Conservation (phyloP, 2,329 filamentous ascomycete genomes). For the Paraphoma sp. region DNA sequence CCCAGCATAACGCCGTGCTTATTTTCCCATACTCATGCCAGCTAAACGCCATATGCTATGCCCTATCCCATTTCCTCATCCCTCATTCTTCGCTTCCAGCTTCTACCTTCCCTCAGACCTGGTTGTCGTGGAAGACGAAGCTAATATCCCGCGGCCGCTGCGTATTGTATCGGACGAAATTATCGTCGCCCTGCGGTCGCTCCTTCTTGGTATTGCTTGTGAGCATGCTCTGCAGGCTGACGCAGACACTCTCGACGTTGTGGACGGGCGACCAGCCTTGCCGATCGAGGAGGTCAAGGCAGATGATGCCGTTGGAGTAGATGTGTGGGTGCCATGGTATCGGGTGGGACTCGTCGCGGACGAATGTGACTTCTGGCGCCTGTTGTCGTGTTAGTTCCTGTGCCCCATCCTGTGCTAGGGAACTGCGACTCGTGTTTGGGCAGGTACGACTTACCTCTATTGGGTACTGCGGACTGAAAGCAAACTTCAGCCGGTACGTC, state of each 20-base stretch:
- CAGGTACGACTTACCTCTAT: constrained; percentile 64
- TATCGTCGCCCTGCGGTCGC: constrained; percentile 85
- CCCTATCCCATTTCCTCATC: background rate
- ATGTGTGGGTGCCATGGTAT: constrained; percentile 98
- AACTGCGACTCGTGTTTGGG: background rate
- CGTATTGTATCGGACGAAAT: constrained; percentile 83
- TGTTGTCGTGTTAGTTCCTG: constrained; percentile 45
- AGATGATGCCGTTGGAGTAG: constrained; percentile 98
- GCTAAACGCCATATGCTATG: constrained; percentile 2
- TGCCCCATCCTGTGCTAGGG: background rate
- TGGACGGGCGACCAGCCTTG: constrained; percentile 97
- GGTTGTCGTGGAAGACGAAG: constrained; percentile 93
- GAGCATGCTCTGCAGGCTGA: constrained; percentile 98
- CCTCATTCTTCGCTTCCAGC: background rate
- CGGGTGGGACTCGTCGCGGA: constrained; percentile 63
- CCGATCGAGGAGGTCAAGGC: constrained; percentile 85
- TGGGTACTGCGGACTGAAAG: constrained; percentile 82
- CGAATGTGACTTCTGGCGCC: constrained; percentile 94
- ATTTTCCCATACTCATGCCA: background rate
- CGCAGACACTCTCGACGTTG: constrained; percentile 94
- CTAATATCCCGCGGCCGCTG: constrained; percentile 85
- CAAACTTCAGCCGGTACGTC: constrained; percentile 85
- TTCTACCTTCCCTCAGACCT: constrained; percentile 41
- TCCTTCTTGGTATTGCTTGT: constrained; percentile 94
- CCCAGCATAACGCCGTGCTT: background rate